Base-by-base conservation (phyloP, 345 rosid species). In the Streptanthus diversifolius region DNA sequence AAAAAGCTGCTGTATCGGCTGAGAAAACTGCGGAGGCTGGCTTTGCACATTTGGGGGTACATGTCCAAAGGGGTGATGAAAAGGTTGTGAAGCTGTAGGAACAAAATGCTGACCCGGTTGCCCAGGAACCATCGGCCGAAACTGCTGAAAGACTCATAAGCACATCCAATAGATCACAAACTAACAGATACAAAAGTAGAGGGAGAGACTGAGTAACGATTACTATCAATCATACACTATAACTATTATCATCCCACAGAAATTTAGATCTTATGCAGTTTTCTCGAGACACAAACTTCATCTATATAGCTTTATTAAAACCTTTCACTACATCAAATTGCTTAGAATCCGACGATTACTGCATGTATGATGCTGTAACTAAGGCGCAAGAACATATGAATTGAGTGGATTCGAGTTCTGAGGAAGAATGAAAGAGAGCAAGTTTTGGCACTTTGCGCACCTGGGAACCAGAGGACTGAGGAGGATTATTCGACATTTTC, bases 61-160 rank as follows among this genome's bases (percentile, higher is more conserved):
- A 76, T 85, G 92, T 68, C 90, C 96, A 64, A 65, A 85, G 52
- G 87, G 89, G n/a, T 81, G 87, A 80, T 82, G 88, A 79, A 83
- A 93, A 76, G 86, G 96, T 45, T 88, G 91, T 73, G 90, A 80
- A 77, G 83, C 77, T 5, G 79, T 33, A 5, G 90, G 83, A 75
- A 85, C 73, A 77, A 79, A 93, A 57, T 77, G 83, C 65, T 89
- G 97, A 14, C 88, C 88, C 41, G 75, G 96, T 45, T 85, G 97
- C 8, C 81, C 56, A 8, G 89, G 88, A 55, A 71, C 83, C 84
- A 81, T 76, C 5, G 86, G 85, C 73, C 96, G 89, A 82, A 87
- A 91, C 95, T 95, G 87, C 56, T 67, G 9, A 73, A 40, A 72
- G 68, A 51, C 58, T 68, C 69, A 65, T 30, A 17, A 66, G 51